A percentile compares a stretch with the other conserved stretches of the same genome.
These are phyloP conservation scores for Malassezia slooffiae DNA, from an alignment of 1,284 basidiomycete genomes.

Conservation along the genomic window DNA sequence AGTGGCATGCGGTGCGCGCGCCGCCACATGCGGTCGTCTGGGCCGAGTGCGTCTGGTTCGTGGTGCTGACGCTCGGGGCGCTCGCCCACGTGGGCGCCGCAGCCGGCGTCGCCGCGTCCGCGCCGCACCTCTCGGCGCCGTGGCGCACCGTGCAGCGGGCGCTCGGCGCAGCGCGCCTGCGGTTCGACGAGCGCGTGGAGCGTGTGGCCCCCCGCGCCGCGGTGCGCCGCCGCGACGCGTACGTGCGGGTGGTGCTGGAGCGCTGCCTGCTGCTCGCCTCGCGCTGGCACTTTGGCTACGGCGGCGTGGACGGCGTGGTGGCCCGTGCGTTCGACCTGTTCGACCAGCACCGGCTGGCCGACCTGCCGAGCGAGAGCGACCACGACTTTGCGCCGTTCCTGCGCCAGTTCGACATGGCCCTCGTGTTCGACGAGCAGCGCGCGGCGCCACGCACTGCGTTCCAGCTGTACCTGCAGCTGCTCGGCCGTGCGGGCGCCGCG, in stretches of 20 bases:
- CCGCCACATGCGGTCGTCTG: slow-evolving; percentile 50
- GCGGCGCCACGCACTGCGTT: slow-evolving; percentile 55
- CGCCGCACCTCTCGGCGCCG: slow-evolving; percentile 53
- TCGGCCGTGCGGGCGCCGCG: slow-evolving; percentile 53
- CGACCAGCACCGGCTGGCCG: slow-evolving; percentile 65
- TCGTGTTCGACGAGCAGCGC: slow-evolving; percentile 7
- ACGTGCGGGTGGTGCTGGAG: slow-evolving; percentile 61
- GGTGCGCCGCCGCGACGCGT: slow-evolving; percentile 60
- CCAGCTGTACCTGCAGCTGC: slow-evolving; percentile 66
- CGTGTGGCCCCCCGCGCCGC: slow-evolving; percentile 48
- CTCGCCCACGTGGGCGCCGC: slow-evolving; percentile 64
- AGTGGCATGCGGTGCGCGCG: slow-evolving; percentile 45
- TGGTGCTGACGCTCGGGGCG: slow-evolving; percentile 60
- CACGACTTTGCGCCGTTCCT: slow-evolving; percentile 71
- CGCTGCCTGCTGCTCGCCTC: slow-evolving; percentile 63
- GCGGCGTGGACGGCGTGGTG: slow-evolving; percentile 55
- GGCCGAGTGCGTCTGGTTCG: slow-evolving; percentile 56
- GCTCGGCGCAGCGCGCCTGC: slow-evolving; percentile 50
- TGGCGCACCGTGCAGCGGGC: slow-evolving; percentile 55
- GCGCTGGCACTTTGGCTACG: slow-evolving; percentile 62
- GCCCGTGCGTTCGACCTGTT: slow-evolving; percentile 65
- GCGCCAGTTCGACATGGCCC: slow-evolving; percentile 48
- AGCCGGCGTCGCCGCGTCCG: slow-evolving; percentile 53
- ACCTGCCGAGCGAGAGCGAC: slow-evolving; percentile 60
- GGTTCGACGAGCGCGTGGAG: slow-evolving; percentile 54